Evolutionary conservation across 1,284 basidiomycete species (phyloP).

Genomic region (Nidula niveotomentosa): DNA sequence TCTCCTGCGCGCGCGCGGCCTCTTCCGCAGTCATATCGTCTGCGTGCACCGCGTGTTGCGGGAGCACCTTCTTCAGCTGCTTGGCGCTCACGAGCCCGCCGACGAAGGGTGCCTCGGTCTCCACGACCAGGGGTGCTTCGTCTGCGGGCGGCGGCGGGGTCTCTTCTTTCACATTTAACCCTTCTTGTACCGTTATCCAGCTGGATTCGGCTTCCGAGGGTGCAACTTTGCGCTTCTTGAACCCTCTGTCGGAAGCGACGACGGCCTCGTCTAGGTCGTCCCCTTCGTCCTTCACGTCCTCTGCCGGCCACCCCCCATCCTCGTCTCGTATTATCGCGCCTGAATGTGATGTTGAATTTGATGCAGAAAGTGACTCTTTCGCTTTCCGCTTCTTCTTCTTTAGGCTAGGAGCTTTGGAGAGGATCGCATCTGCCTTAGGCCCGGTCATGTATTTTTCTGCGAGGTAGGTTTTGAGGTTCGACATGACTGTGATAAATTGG

Average conservation of each 20-base stretch:
- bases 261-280: slow-evolving; percentile 60
- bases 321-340: slow-evolving; percentile 60
- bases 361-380: slow-evolving; percentile 23
- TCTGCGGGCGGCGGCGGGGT: slow-evolving; percentile 52
- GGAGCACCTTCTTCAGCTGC: slow-evolving; percentile 58
- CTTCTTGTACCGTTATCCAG: slow-evolving; percentile 37
- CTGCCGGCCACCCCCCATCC: slow-evolving; percentile 63
- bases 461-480: slow-evolving; percentile 70
- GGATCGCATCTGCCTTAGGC: slow-evolving; percentile 94
- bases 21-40: slow-evolving; percentile 50
- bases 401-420: slow-evolving; percentile 61
- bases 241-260: slow-evolving; percentile 65
- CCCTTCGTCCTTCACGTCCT: slow-evolving; percentile 46
- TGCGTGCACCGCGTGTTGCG: slow-evolving; percentile 34
- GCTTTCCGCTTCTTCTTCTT: slow-evolving; percentile 78
- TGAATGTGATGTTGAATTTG: slow-evolving; percentile 25
- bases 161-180: slow-evolving; percentile 51
- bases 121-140: slow-evolving; percentile 69
- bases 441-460: slow-evolving; percentile 95
- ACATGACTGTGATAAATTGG: slow-evolving; percentile 23
- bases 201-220: slow-evolving; percentile 35
- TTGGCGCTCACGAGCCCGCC: slow-evolving; percentile 81
- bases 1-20: slow-evolving; percentile 75
- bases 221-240: slow-evolving; percentile 68
- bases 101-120: slow-evolving; percentile 44